Conservation (phyloP, 2,329 filamentous ascomycete genomes). For the Penicillium sp. region DNA sequence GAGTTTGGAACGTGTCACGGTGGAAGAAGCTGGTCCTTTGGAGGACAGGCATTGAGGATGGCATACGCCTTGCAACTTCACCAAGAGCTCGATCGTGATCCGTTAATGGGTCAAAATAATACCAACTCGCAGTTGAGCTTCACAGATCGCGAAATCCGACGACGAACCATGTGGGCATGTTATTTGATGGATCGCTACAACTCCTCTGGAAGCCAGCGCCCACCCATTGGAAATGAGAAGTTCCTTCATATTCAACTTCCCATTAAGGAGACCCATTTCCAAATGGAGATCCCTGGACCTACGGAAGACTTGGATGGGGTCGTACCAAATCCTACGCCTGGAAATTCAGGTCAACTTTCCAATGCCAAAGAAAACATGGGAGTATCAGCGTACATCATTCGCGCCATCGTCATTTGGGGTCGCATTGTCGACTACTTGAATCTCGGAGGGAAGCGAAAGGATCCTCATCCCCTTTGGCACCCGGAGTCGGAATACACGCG, state of each 20-base stretch:
- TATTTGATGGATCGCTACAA: constrained; percentile 98
- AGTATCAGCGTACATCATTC: constrained; percentile 85
- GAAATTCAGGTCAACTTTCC: constrained; percentile 62
- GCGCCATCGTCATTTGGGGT: constrained; percentile 84
- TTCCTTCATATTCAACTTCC: constrained; percentile 86
- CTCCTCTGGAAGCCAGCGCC: constrained; percentile 88
- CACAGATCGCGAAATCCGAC: constrained; percentile 86
- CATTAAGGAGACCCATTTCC: constrained; percentile 84
- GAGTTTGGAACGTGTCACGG: constrained; percentile 97
- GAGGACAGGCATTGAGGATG: constrained; percentile 94
- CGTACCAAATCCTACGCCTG: constrained; percentile 60
- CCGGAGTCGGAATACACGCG: constrained; percentile 71
- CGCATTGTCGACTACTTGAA: constrained; percentile 86
- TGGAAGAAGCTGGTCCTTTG: constrained; percentile 91
- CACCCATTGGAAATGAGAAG: constrained; percentile 86
- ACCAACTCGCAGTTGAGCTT: constrained; percentile 69
- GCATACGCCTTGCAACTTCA: constrained; percentile 93
- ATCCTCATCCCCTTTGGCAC: constrained; percentile 76
- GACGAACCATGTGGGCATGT: constrained; percentile 97
- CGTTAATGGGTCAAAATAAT: constrained; percentile 59
- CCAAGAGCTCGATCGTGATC: constrained; percentile 82
- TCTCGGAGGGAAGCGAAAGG: constrained; percentile 78
- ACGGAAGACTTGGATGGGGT: constrained; percentile 80
- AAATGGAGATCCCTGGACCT: constrained; percentile 82
- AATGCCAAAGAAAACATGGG: constrained; percentile 85